These are phyloP conservation scores for Fusarium nanum DNA, from an alignment of 2,329 filamentous ascomycete species.

Conservation along the genomic window DNA sequence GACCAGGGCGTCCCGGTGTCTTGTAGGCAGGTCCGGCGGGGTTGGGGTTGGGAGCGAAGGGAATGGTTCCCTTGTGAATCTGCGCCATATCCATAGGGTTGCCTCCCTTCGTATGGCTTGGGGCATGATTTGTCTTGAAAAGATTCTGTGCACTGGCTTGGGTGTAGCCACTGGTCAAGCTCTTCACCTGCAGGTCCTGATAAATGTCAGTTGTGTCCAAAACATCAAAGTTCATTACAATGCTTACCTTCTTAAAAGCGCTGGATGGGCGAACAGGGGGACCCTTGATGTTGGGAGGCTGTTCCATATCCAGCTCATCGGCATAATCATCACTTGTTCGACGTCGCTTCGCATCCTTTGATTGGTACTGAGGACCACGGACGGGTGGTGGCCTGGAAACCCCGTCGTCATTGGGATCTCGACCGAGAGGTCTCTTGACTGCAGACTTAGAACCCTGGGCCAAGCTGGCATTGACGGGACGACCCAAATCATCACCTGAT, in stretches of 20 bases:
- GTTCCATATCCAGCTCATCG: constrained; percentile 69
- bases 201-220: constrained; percentile 50
- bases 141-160: constrained; percentile 66
- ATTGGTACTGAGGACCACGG: constrained; percentile 72
- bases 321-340: constrained; percentile 80
- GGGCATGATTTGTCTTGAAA: constrained; percentile 75
- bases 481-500: constrained; percentile 68
- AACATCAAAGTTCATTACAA: not conserved
- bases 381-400: constrained; percentile 58
- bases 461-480: constrained; percentile 69
- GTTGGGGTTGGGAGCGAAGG: constrained; percentile 80
- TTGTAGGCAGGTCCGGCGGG: constrained; percentile 70
- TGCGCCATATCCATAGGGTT: constrained; percentile 88
- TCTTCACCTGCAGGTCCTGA: constrained; percentile 71
- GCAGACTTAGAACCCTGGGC: constrained; percentile 70
- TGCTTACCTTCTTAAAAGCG: constrained; percentile 73
- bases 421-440: constrained; percentile 79
- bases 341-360: constrained; percentile 81
- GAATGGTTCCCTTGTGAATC: constrained; percentile 87
- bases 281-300: constrained; percentile 74
- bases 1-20: constrained; percentile 72
- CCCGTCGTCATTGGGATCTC: constrained; percentile 68
- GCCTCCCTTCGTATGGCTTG: constrained; percentile 70
- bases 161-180: constrained; percentile 71
- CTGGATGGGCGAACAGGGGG: constrained; percentile 87